Conservation (phyloP, 2,329 filamentous ascomycete species). For the Fusarium haematococcum region DNA sequence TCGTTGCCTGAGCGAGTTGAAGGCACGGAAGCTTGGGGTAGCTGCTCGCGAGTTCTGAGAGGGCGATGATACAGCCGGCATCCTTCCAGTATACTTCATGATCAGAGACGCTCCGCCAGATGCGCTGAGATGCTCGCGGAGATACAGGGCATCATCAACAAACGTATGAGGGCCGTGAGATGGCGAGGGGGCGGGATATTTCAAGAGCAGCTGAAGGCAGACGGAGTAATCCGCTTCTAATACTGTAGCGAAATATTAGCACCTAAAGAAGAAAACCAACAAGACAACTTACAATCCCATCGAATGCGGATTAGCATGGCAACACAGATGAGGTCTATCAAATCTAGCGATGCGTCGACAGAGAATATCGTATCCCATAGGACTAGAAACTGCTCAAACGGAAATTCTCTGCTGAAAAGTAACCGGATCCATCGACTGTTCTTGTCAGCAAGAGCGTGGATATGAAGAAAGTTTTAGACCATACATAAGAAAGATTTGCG, state of each 20-base stretch:
- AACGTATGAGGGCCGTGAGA: slow-evolving; percentile 80
- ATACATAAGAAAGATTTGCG: slow-evolving; percentile 95
- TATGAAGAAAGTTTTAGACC: slow-evolving; percentile 33
- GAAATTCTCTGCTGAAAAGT: slow-evolving; percentile 92
- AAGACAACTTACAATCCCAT: slow-evolving; percentile 77
- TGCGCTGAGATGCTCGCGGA: slow-evolving; percentile 72
- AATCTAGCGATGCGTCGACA: slow-evolving; percentile 80
- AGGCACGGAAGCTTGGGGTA: slow-evolving; percentile 52
- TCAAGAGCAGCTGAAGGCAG: slow-evolving; percentile 83
- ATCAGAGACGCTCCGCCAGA: slow-evolving; percentile 75
- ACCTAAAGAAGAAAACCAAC: not conserved
- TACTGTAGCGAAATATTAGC: slow-evolving; percentile 63
- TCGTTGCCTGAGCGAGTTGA: slow-evolving; percentile 55
- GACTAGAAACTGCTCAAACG: slow-evolving; percentile 83
- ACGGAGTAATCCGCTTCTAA: slow-evolving; percentile 88
- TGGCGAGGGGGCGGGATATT: slow-evolving; percentile 77
- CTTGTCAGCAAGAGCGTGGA: not conserved
- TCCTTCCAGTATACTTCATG: slow-evolving; percentile 74
- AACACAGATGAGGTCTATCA: slow-evolving; percentile 92
- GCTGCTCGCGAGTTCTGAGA: slow-evolving; percentile 43
- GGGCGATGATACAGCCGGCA: slow-evolving; percentile 53
- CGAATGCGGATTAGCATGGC: slow-evolving; percentile 93
- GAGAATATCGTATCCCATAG: slow-evolving; percentile 95
- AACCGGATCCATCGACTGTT: slow-evolving; percentile 90
- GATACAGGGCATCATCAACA: slow-evolving; percentile 85